Evolutionary conservation across 2,329 filamentous ascomycete species (phyloP), one percentile per base, ranked within the genome.

Genomic region (Xylariaceae sp.): DNA sequence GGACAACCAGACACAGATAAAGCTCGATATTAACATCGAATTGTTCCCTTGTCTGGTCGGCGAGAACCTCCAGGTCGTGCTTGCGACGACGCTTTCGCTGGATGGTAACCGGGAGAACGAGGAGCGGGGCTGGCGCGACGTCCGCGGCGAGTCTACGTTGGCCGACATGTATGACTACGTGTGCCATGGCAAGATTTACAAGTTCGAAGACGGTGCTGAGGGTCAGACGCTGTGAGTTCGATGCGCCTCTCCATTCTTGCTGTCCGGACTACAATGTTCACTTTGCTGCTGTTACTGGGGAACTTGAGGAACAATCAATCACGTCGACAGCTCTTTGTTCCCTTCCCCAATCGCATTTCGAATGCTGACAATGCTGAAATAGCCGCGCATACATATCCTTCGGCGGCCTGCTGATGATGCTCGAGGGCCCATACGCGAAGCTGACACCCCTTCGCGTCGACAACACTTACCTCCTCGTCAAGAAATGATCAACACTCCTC

Each of bases 331-430:
- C 36, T 16, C n/a, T 9, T 26, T 26, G 26, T 26, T 26, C 5
- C 5, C 16, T 40, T 12, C 18, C 37, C 21, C 37, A 1, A 18
- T 3, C 18, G 3, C 12, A n/a, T 22, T 18, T 18, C 12, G 26
- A 2, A 29, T 30, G 30, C 56, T 60, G 26, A 60, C 45, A 15
- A 32, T 9, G 46, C 55, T 34, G 32, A 41, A 37, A 41, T 63
- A 97, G 92, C 70, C 95, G 96, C 71, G 89, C 91, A 26, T 99
- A 92, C 73, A 81, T 95, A 63, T 96, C 91, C 1, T 99, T 96
- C 66, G 94, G 94, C 45, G 94, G 94, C 7, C 76, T 99, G 60
- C 74, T 99, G 65, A 86, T 97, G 74, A 90, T 87, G 65, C 80
- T 99, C 52, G 88, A 96, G 67, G 94, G 95, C 5, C 94, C 94